Conservation (phyloP, 805 yeast species). For the Isabelozyma heimii region DNA sequence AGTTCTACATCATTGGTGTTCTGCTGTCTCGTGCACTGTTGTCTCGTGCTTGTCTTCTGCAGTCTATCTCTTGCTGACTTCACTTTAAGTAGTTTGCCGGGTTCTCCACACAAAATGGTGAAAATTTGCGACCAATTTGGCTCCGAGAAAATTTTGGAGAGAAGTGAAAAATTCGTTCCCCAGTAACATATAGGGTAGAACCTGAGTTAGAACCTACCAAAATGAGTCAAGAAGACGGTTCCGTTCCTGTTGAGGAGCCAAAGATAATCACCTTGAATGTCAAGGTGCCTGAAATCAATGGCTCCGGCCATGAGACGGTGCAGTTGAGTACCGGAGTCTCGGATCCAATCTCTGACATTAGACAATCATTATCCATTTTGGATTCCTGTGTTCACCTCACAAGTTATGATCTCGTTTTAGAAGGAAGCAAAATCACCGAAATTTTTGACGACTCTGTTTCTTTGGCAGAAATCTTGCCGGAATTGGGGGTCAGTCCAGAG, state of each 20-base stretch:
- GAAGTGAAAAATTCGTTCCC: conserved; percentile 4
- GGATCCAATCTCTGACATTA: conserved; percentile 57
- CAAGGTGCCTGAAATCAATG: conserved; percentile 10
- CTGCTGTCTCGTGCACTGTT: too few relatives aligned
- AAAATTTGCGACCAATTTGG: not conserved
- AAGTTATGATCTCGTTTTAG: conserved; percentile 47
- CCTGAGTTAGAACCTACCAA: conserved; percentile 8
- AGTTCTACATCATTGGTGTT: too few relatives aligned
- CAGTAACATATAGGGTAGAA: conserved; percentile 3
- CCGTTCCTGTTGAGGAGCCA: conserved; percentile 10
- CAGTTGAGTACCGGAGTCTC: conserved; percentile 28
- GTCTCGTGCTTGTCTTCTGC: not conserved
- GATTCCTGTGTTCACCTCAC: conserved; percentile 61
- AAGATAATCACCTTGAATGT: conserved; percentile 19
- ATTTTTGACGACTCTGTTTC: conserved; percentile 25
- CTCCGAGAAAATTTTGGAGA: not conserved
- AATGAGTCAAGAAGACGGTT: conserved; percentile 7
- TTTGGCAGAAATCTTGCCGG: conserved; percentile 19
- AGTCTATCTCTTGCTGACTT: too few relatives aligned
- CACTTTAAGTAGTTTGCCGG: not conserved
- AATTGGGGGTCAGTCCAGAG: conserved; percentile 13
- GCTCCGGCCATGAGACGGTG: conserved; percentile 14
- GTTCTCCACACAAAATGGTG: not conserved
- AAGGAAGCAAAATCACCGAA: conserved; percentile 30
- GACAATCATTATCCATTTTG: conserved; percentile 54